Percentiles rank a stretch among this genome's conserved stretches.
These are phyloP conservation scores for Chamaecrista fasciculata DNA, from an alignment of 306 rosid species.

Conservation along the genomic window DNA sequence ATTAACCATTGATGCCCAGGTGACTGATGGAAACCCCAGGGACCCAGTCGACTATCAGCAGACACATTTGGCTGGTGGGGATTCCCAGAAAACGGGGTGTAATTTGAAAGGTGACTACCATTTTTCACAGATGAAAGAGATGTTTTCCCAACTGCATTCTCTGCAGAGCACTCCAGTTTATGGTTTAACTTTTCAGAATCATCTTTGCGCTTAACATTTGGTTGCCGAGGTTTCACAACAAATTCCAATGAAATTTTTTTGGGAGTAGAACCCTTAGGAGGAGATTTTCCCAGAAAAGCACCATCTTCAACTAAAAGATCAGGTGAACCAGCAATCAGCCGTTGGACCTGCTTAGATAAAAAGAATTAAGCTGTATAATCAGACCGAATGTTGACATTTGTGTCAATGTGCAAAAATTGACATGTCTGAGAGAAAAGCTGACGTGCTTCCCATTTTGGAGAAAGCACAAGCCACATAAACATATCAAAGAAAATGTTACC, in stretches of 20 bases:
- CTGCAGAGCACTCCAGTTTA: conserved; percentile 78
- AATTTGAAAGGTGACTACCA: conserved; percentile 54
- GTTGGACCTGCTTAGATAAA: conserved; percentile 75
- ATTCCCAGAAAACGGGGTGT: conserved; percentile 48
- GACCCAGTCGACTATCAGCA: conserved; percentile 51
- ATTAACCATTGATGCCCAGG: conserved; percentile 82
- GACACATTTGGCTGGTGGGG: conserved; percentile 40
- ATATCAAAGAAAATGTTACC: conserved; percentile 45
- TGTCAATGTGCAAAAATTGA: neutral
- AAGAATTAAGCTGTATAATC: conserved; percentile 18
- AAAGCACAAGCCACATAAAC: conserved; percentile 21
- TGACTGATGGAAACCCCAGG: conserved; percentile 73
- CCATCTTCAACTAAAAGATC: conserved; percentile 66
- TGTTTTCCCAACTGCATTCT: conserved; percentile 79
- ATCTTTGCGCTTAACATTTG: conserved; percentile 43
- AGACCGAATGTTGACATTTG: conserved; percentile 8
- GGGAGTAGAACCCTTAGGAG: conserved; percentile 47
- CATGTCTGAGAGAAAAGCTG: neutral
- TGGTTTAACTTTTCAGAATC: conserved; percentile 56
- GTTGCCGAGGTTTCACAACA: conserved; percentile 42
- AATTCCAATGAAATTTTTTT: conserved; percentile 50
- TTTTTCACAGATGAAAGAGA: conserved; percentile 53
- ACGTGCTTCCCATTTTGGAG: conserved; percentile 28
- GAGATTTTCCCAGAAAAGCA: conserved; percentile 61
- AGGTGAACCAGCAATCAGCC: conserved; percentile 84